Conservation (phyloP, 805 yeast species). For the Henningerozyma blattae region DNA sequence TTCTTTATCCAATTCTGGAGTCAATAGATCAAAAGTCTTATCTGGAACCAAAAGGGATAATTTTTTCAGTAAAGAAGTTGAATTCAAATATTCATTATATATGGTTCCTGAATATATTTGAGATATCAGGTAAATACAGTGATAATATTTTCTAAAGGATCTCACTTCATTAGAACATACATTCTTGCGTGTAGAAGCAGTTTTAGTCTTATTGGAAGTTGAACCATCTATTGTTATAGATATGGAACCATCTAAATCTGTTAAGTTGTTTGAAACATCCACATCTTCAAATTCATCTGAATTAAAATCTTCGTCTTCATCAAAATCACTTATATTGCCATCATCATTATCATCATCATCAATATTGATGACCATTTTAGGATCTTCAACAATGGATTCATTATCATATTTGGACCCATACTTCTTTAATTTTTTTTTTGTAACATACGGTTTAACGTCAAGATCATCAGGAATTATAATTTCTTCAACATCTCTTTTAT, state of each 20-base stretch:
- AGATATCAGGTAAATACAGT: constrained; percentile 43
- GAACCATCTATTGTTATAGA: constrained; percentile 9
- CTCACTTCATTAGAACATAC: constrained; percentile 46
- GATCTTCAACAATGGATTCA: neutral
- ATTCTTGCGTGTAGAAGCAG: constrained; percentile 12
- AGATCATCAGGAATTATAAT: constrained; percentile 1
- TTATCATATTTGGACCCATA: neutral
- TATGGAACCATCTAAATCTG: neutral
- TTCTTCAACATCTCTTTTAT: neutral
- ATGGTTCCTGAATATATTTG: constrained; percentile 56
- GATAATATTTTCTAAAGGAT: constrained; percentile 37
- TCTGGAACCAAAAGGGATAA: constrained; percentile 39
- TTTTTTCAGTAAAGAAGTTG: constrained; percentile 27
- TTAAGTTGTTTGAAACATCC: constrained; percentile 19
- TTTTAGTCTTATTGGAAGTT: constrained; percentile 10
- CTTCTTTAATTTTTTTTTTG: no score
- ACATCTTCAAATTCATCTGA: constrained; percentile 19
- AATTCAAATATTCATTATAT: constrained; percentile 67
- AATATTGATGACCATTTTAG: neutral
- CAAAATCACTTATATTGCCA: no score
- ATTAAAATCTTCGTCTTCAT: constrained; percentile 16
- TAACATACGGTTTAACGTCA: no score
- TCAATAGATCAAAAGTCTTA: constrained; percentile 33
- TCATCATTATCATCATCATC: constrained; percentile 7
- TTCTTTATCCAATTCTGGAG: constrained; percentile 31